phyloP scores from a whole-genome alignment of 148 eudicot species.

The Rhododendron molle region DNA sequence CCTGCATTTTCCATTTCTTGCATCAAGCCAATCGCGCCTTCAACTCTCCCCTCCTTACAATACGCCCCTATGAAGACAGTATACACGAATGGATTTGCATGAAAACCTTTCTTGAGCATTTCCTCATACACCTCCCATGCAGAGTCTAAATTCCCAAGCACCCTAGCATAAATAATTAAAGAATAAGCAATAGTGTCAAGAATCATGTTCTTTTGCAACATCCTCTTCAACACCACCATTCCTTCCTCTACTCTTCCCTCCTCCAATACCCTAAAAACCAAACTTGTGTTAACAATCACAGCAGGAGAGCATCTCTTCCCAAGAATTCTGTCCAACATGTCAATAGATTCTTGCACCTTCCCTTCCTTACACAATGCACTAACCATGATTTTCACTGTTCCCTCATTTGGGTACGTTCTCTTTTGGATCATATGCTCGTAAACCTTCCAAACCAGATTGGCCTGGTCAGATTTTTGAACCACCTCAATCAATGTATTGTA shows the following conservation, averaged over 20 bases:
- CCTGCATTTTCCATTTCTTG: conserved; percentile 50
- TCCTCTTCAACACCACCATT: conserved; percentile 49
- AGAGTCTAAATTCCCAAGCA: conserved; percentile 49
- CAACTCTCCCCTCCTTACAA: conserved; percentile 53
- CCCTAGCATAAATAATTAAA: conserved; percentile 53
- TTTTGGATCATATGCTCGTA: conserved; percentile 69
- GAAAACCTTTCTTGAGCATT: conserved; percentile 77
- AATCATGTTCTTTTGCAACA: conserved; percentile 70
- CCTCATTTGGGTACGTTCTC: conserved; percentile 57
- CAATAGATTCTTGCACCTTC: conserved; percentile 50
- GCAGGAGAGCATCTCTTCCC: conserved; percentile 69
- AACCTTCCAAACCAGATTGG: conserved; percentile 56
- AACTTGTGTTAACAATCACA: conserved; percentile 58
- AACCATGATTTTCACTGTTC: conserved; percentile 53
- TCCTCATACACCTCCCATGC: conserved; percentile 57
- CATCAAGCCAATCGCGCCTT: conserved; percentile 47
- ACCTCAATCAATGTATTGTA: conserved; percentile 69
- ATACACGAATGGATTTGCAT: conserved; percentile 61
- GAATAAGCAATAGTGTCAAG: conserved; percentile 67
- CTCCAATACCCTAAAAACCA: conserved; percentile 59
- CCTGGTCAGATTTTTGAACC: conserved; percentile 42
- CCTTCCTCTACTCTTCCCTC: conserved; percentile 66
- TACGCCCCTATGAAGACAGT: conserved; percentile 51
- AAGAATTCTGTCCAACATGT: conserved; percentile 58
- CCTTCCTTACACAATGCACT: conserved; percentile 78